A percentile compares a stretch with the other conserved stretches of the same genome.
phyloP scores from a whole-genome alignment of 257 asterid species.

The Lycium barbarum region DNA sequence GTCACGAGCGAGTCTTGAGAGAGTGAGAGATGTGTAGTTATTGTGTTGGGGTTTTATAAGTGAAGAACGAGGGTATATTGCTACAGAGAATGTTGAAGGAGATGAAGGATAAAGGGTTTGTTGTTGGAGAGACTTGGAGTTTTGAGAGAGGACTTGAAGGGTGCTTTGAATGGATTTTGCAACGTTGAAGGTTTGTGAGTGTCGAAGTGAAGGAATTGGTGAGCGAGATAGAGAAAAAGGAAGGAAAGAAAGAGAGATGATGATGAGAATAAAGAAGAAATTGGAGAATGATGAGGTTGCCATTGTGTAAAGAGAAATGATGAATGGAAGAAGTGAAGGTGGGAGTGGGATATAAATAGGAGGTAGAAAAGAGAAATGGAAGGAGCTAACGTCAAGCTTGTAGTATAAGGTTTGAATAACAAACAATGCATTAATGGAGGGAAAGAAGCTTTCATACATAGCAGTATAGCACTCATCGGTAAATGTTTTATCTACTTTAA shows the following conservation, averaged over 20 bases:
- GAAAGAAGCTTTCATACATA: not conserved
- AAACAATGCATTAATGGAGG: slow-evolving; percentile 14
- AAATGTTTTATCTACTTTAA: not conserved
- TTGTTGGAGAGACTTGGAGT: not conserved
- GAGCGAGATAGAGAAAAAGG: not conserved
- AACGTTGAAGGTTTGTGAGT: not conserved
- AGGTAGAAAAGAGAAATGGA: not conserved
- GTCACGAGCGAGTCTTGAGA: slow-evolving; percentile 19
- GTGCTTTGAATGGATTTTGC: not conserved
- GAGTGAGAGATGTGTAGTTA: slow-evolving; percentile 3
- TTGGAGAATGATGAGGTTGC: not conserved
- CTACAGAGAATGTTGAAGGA: not conserved
- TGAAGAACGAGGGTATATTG: slow-evolving; percentile 18
- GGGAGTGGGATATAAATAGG: not conserved
- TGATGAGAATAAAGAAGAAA: not conserved
- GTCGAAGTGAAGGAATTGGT: not conserved
- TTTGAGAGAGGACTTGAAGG: not conserved
- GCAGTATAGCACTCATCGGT: not conserved
- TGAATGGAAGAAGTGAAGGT: not conserved
- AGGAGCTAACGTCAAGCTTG: not conserved
- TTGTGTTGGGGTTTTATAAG: not conserved
- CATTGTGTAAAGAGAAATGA: not conserved
- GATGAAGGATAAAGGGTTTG: not conserved
- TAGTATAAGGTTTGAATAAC: not conserved
- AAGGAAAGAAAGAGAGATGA: not conserved